These are phyloP conservation scores for Thielaviopsis musarum DNA, from an alignment of 2,329 filamentous ascomycete species.

Conservation along the genomic window DNA sequence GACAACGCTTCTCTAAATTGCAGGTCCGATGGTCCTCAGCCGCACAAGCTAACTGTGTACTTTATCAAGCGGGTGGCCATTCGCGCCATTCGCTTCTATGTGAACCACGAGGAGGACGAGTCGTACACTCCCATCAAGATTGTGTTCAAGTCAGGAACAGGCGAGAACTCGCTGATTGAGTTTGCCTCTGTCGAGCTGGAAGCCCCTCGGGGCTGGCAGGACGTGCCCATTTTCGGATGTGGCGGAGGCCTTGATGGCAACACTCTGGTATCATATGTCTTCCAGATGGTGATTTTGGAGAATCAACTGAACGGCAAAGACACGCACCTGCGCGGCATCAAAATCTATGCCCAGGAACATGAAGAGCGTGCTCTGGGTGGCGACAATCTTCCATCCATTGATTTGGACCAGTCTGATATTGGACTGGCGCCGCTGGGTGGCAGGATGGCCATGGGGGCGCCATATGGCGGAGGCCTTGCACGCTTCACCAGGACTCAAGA, in stretches of 20 bases:
- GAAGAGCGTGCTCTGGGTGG: slow-evolving; percentile 18
- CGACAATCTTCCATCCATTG: slow-evolving; percentile 6
- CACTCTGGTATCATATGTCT: slow-evolving; percentile 70
- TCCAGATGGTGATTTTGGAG: slow-evolving; percentile 81
- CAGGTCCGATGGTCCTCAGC: slow-evolving; percentile 69
- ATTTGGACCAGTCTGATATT: neutral
- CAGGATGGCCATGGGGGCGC: slow-evolving; percentile 5
- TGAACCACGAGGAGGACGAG: slow-evolving; percentile 87
- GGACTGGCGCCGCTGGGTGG: neutral
- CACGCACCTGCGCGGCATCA: slow-evolving; percentile 87
- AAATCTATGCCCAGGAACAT: slow-evolving; percentile 53
- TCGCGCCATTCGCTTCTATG: slow-evolving; percentile 60
- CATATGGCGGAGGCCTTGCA: neutral
- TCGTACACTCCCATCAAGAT: slow-evolving; percentile 94
- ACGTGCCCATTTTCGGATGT: slow-evolving; percentile 46
- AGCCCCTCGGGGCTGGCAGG: slow-evolving; percentile 76
- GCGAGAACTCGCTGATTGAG: slow-evolving; percentile 78
- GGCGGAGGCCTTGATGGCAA: slow-evolving; percentile 48
- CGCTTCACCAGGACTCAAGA: neutral
- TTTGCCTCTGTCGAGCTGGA: slow-evolving; percentile 68
- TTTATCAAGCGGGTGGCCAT: slow-evolving; percentile 73
- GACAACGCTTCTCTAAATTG: neutral
- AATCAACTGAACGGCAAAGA: slow-evolving; percentile 99
- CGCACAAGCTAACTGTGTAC: slow-evolving; percentile 67
- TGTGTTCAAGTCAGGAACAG: slow-evolving; percentile 72